Evolutionary conservation across 352 stramenopile species (phyloP).

Genomic region (Thalassiosira exigua): DNA sequence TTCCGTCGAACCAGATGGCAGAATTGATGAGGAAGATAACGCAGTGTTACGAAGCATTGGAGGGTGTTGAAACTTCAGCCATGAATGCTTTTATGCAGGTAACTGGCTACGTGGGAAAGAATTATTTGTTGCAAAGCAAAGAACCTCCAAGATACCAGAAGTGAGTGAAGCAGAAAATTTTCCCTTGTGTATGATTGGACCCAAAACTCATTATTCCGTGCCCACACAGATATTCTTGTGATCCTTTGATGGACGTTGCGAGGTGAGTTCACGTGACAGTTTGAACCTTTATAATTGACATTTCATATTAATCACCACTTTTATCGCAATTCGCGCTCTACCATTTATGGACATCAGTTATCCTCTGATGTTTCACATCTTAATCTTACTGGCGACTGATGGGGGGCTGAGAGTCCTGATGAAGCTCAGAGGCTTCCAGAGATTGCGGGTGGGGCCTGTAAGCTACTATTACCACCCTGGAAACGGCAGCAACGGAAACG

Average conservation of each 20-base stretch:
- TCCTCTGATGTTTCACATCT: slow-evolving; percentile 76
- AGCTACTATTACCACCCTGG: slow-evolving; percentile 82
- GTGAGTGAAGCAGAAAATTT: slow-evolving; percentile 9
- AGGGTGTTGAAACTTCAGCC: slow-evolving; percentile 66
- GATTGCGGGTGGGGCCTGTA: slow-evolving; percentile 68
- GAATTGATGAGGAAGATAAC: slow-evolving; percentile 82
- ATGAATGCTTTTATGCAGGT: slow-evolving; percentile 71
- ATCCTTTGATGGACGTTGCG: slow-evolving; percentile 74
- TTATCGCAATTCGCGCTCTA: too few species aligned
- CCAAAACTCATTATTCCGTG: slow-evolving; percentile 6
- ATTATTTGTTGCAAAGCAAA: slow-evolving; percentile 43
- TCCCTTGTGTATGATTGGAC: background rate
- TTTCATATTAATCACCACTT: background rate
- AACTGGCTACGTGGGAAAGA: slow-evolving; percentile 64
- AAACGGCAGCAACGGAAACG: slow-evolving; percentile 10
- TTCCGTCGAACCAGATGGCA: slow-evolving; percentile 80
- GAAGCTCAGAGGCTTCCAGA: slow-evolving; percentile 70
- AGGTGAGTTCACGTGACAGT: slow-evolving; percentile 29
- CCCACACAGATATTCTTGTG: slow-evolving; percentile 68
- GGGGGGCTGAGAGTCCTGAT: slow-evolving; percentile 71
- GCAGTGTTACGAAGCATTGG: slow-evolving; percentile 76
- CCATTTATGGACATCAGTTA: slow-evolving; percentile 41
- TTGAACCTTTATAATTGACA: too few species aligned
- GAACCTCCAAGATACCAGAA: slow-evolving; percentile 75
- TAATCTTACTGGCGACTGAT: slow-evolving; percentile 71